These are phyloP conservation scores for Penicillium palitans DNA, from an alignment of 2,329 filamentous ascomycete species.

Conservation along the genomic window DNA sequence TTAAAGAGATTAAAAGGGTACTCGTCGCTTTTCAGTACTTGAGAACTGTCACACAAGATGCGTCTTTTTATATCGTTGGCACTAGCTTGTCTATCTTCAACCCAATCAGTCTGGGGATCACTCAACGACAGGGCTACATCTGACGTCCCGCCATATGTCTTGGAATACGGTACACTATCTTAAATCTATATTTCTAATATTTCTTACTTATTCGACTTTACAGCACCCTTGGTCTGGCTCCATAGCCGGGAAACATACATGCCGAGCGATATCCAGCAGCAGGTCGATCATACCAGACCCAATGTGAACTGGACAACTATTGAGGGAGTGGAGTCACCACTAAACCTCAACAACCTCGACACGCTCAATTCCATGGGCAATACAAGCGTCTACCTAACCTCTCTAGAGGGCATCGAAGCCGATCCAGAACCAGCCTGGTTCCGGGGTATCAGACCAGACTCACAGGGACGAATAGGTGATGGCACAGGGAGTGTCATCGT, in stretches of 20 bases:
- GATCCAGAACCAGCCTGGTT: conserved; percentile 49
- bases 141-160: conserved; percentile 45
- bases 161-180: conserved; percentile 45
- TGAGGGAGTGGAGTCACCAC: conserved; percentile 37
- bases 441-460: conserved; percentile 55
- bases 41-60: conserved; percentile 4
- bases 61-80: conserved; percentile 9
- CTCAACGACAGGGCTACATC: conserved; percentile 10
- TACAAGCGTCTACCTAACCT: conserved; percentile 51
- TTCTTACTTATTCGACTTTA: not conserved
- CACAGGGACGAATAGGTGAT: conserved; percentile 51
- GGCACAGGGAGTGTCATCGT: conserved; percentile 57
- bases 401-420: conserved; percentile 49
- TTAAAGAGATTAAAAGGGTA: not conserved
- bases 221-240: conserved; percentile 55
- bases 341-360: conserved; percentile 53
- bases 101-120: conserved; percentile 2
- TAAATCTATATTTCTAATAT: not conserved
- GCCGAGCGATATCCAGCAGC: conserved; percentile 51
- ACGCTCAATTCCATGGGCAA: conserved; percentile 49
- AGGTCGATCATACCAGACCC: conserved; percentile 50
- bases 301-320: conserved; percentile 46
- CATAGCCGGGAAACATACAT: conserved; percentile 51
- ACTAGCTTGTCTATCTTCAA: conserved; percentile 4
- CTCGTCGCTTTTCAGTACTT: not conserved